A percentile compares a stretch with the other conserved stretches of the same genome.
These are phyloP conservation scores for Erucastrum elatum DNA, from an alignment of 345 rosid species.

Conservation along the genomic window DNA sequence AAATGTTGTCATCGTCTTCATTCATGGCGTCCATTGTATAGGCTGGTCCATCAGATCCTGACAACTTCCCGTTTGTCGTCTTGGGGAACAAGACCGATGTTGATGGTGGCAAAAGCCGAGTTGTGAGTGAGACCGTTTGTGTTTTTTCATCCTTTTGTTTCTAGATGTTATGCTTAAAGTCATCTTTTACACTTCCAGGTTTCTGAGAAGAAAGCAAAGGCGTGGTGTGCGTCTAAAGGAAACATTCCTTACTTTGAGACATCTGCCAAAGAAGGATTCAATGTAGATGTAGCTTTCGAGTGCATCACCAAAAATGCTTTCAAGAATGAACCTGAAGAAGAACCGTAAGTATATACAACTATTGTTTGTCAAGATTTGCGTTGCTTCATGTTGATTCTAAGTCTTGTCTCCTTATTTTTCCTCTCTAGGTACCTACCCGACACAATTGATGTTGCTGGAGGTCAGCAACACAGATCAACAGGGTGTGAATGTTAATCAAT, in stretches of 20 bases:
- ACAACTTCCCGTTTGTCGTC: conserved; percentile 81
- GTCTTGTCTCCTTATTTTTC: background rate
- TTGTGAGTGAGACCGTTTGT: conserved; percentile 51
- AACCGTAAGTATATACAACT: conserved; percentile 49
- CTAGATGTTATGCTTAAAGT: conserved; percentile 1
- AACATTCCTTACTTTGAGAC: conserved; percentile 94
- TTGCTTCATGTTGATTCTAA: background rate
- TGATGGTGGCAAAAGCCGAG: conserved; percentile 82
- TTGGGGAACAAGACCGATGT: conserved; percentile 87
- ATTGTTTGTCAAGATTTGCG: background rate
- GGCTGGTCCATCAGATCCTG: conserved; percentile 92
- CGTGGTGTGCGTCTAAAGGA: conserved; percentile 94
- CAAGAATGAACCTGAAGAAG: conserved; percentile 90
- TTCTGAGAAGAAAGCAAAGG: conserved; percentile 88
- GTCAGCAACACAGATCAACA: conserved; percentile 60
- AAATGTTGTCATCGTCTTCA: background rate
- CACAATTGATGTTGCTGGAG: conserved; percentile 66
- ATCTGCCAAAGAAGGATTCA: conserved; percentile 89
- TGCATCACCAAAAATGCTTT: conserved; percentile 86
- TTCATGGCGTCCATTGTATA: conserved; percentile 30
- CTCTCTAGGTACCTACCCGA: conserved; percentile 68
- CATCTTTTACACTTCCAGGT: conserved; percentile 44
- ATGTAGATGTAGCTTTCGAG: conserved; percentile 83
- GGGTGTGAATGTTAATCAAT: conserved; percentile 68
- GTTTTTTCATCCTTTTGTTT: background rate